Base-by-base conservation (phyloP, 2,329 filamentous ascomycete species). In the Phialemonium atrogriseum region DNA sequence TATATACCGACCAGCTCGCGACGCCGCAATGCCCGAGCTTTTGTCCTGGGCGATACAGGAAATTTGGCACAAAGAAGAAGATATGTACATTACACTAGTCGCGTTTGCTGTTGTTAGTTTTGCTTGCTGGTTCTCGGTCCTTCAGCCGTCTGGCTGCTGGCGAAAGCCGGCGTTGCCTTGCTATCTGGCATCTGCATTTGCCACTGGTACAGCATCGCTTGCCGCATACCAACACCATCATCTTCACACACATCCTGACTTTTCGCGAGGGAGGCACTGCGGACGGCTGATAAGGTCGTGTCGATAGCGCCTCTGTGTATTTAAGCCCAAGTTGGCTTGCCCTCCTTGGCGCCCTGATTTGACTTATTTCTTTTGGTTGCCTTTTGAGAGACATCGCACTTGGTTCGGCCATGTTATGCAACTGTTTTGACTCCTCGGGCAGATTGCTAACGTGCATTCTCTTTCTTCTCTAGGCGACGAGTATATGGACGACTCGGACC, bases 61-160 rank as follows among this genome's bases (percentile, higher is more conserved):
- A 56, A n/a, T 47, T 41, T 52, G 55, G 58, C 57, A 60, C 57
- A 56, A 49, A 50, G 57, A 55, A 45, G 40, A 56, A 59, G 56
- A 62, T 58, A 59, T 72, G 68, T 72, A 72, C 64, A 71, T 69
- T 72, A 72, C 59, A 54, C 57, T 64, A 62, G 60, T 60, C 54
- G 56, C 60, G 52, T 58, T 56, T 48, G 47, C 46, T 48, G 48
- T 48, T 48, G 45, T 52, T 58, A 59, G 55, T 55, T 48, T 52
- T 56, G 51, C 56, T 59, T 58, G 61, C 59, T 62, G 64, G 50
- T 52, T 56, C 42, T 53, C 45, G 47, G 49, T 50, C 51, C 47
- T 52, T 51, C 46, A 50, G 50, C 54, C 50, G 51, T 55, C 55
- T 54, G 52, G 51, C 47, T 55, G 48, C 49, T 51, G 50, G 53